Percentiles rank a stretch among this genome's conserved stretches.
These are phyloP conservation scores for Micromonas pusilla DNA, from an alignment of 139 green algal species.

Conservation along the genomic window DNA sequence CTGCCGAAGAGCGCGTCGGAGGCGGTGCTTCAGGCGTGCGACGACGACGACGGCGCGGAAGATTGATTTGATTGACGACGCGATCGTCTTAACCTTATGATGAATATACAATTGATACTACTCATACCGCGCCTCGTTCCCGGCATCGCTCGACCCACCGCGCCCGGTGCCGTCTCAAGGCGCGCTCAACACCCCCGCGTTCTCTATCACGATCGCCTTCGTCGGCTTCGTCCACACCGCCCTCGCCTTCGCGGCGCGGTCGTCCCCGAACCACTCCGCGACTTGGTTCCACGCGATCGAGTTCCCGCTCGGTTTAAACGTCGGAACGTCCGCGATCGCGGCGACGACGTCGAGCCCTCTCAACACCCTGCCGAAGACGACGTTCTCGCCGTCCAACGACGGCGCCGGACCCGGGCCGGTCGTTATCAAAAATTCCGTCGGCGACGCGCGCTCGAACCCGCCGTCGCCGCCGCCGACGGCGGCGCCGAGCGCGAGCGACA, in stretches of 20 bases:
- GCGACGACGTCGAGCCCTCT: conserved; percentile 9
- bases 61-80: too few relatives aligned
- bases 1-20: not conserved
- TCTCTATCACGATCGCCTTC: not conserved
- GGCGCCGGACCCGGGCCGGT: conserved; percentile 22
- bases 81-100: too few relatives aligned
- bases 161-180: too few relatives aligned
- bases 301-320: not conserved
- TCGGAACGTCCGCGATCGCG: not conserved
- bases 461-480: not conserved
- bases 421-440: conserved; percentile 35
- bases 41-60: not conserved
- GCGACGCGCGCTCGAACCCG: not conserved
- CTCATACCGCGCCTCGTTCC: too few relatives aligned
- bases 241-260: not conserved
- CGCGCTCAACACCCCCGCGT: not conserved
- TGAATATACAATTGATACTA: too few relatives aligned
- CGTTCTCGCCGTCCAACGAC: conserved; percentile 25
- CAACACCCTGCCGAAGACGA: conserved; percentile 25
- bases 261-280: not conserved
- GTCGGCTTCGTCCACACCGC: conserved; percentile 2
- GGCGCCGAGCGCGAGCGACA: conserved; percentile 1
- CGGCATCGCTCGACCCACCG: too few relatives aligned
- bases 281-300: not conserved
- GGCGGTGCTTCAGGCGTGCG: not conserved